Percentiles rank a stretch among this genome's conserved stretches.
Evolutionary conservation across 495 filamentous ascomycete genomes (phyloP).

Genomic region (Aspergillus sclerotioniger): DNA sequence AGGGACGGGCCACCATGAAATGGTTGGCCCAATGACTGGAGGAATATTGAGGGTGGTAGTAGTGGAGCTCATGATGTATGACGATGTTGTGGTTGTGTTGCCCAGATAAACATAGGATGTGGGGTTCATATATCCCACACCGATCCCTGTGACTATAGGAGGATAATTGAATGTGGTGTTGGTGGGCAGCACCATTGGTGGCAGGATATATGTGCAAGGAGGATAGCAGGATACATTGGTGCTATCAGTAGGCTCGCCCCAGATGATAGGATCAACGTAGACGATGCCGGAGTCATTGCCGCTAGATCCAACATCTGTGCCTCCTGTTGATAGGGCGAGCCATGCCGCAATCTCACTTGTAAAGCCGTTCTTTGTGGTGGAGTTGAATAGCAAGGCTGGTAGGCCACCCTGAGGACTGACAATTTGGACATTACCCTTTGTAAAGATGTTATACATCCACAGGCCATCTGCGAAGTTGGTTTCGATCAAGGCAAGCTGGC

Average conservation of each 20-base stretch:
- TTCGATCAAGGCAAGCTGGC: conserved; percentile 51
- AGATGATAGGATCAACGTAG: background rate
- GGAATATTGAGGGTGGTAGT: background rate
- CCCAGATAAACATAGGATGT: background rate
- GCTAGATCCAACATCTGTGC: background rate
- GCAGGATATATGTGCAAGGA: background rate
- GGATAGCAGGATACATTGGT: background rate
- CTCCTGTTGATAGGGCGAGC: background rate
- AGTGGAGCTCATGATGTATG: background rate
- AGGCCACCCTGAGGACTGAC: conserved; percentile 3
- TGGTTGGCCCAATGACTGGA: background rate
- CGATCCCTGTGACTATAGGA: background rate
- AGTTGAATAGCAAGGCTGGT: conserved; percentile 1
- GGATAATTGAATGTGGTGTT: conserved; percentile 3
- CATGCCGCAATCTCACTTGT: conserved; percentile 12
- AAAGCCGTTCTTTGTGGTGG: background rate
- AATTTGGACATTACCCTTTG: conserved; percentile 7
- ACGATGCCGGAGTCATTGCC: background rate
- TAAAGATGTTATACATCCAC: conserved; percentile 12
- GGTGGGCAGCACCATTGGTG: background rate
- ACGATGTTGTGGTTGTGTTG: background rate
- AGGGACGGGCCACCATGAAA: background rate
- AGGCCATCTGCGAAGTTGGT: conserved; percentile 5
- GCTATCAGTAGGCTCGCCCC: conserved; percentile 1
- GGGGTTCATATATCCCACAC: background rate